Conservation (phyloP, 1,284 basidiomycete species). For the Fomes fomentarius region DNA sequence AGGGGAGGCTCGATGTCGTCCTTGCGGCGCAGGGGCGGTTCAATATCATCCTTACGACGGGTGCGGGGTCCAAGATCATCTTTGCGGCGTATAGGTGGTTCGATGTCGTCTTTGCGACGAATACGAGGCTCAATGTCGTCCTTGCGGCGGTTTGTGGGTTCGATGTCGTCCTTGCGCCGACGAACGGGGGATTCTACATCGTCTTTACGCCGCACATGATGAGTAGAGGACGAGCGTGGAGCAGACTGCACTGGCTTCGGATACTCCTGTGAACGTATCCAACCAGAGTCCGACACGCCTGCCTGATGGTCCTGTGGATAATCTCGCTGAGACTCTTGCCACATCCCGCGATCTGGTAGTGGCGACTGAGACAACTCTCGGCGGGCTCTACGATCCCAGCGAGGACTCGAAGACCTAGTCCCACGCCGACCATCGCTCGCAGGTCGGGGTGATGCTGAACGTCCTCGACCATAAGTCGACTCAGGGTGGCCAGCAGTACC, state of each 20-base stretch:
- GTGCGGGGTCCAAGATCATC: constrained; percentile 15
- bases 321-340: constrained; percentile 22
- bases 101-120: constrained; percentile 12
- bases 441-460: constrained; percentile 19
- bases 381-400: constrained; percentile 25
- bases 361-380: constrained; percentile 26
- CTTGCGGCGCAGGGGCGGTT: constrained; percentile 11
- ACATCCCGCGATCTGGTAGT: constrained; percentile 15
- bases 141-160: constrained; percentile 8
- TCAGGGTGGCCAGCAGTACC: constrained; percentile 3
- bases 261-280: constrained; percentile 26
- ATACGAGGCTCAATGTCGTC: constrained; percentile 9
- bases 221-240: constrained; percentile 24
- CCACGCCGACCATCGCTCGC: constrained; percentile 16
- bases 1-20: constrained; percentile 13
- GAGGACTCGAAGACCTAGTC: constrained; percentile 28
- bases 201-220: constrained; percentile 14
- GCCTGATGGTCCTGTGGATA: constrained; percentile 15
- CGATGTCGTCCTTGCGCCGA: constrained; percentile 12
- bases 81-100: constrained; percentile 16
- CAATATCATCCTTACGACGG: constrained; percentile 16
- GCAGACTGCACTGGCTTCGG: constrained; percentile 17
- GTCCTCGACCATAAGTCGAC: constrained; percentile 12
- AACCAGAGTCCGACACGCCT: constrained; percentile 10
- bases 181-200: constrained; percentile 7